Conservation (phyloP, 2,329 filamentous ascomycete species). For the Fusarium proliferatum region DNA sequence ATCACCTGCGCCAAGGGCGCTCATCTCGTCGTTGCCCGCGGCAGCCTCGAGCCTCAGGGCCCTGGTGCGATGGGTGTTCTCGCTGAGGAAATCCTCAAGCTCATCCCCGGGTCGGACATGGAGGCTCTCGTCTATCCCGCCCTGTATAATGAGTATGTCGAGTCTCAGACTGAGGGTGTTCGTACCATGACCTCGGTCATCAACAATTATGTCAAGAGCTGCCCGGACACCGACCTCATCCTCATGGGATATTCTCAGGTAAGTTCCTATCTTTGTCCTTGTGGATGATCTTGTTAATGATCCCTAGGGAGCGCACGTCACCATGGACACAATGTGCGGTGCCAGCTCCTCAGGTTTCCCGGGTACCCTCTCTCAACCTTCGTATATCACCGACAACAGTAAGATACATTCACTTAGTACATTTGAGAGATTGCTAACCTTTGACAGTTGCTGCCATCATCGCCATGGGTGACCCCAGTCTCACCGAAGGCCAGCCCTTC, state of each 20-base stretch:
- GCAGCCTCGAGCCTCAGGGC: slow-evolving; percentile 34
- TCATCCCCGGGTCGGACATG: slow-evolving; percentile 32
- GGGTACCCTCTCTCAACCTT: background rate
- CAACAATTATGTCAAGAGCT: slow-evolving; percentile 18
- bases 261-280: background rate
- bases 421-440: background rate
- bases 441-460: slow-evolving; percentile 9
- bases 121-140: slow-evolving; percentile 38
- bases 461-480: slow-evolving; percentile 30
- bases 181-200: slow-evolving; percentile 14
- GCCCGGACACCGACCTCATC: slow-evolving; percentile 30
- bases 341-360: slow-evolving; percentile 31
- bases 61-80: slow-evolving; percentile 33
- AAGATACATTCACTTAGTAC: fast-evolving
- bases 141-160: slow-evolving; percentile 23
- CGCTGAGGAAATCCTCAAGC: slow-evolving; percentile 5
- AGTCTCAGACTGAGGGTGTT: slow-evolving; percentile 34
- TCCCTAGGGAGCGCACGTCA: slow-evolving; percentile 23
- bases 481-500: slow-evolving; percentile 18
- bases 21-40: slow-evolving; percentile 37
- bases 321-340: slow-evolving; percentile 21
- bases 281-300: background rate
- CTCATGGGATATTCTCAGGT: slow-evolving; percentile 37
- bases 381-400: slow-evolving; percentile 6
- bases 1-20: slow-evolving; percentile 25